Conservation (phyloP, 1,284 basidiomycete species). For the Heterobasidion irregulare region DNA sequence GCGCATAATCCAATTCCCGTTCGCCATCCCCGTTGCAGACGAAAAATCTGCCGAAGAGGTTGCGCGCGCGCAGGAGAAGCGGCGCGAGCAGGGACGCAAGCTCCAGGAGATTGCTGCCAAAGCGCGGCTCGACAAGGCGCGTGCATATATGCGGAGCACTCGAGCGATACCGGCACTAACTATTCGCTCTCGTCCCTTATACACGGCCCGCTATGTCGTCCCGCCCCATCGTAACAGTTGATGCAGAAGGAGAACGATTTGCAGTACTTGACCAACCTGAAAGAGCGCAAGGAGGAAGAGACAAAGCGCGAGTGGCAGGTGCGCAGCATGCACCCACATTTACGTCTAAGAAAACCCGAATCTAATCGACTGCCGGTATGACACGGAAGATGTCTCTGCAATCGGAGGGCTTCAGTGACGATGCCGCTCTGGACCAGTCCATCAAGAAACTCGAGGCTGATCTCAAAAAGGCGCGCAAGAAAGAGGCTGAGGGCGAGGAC, state of each 20-base stretch:
- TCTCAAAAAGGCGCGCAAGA: slow-evolving; percentile 37
- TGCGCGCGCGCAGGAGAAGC: slow-evolving; percentile 66
- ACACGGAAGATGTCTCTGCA: slow-evolving; percentile 43
- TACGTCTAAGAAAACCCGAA: not conserved
- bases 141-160: slow-evolving; percentile 1
- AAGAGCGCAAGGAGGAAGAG: slow-evolving; percentile 58
- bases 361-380: not conserved
- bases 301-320: slow-evolving; percentile 74
- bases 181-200: too few species aligned
- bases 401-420: slow-evolving; percentile 63
- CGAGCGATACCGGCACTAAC: too few species aligned
- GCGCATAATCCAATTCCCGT: slow-evolving; percentile 83
- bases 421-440: slow-evolving; percentile 22
- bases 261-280: slow-evolving; percentile 60
- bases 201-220: too few species aligned
- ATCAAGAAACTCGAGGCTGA: slow-evolving; percentile 31
- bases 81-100: slow-evolving; percentile 80
- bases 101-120: slow-evolving; percentile 92
- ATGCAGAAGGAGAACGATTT: slow-evolving; percentile 80
- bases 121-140: slow-evolving; percentile 80
- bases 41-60: slow-evolving; percentile 94
- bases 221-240: slow-evolving; percentile 32
- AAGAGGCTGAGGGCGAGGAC: slow-evolving; percentile 51
- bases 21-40: slow-evolving; percentile 55
- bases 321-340: slow-evolving; percentile 11